Evolutionary conservation across 495 filamentous ascomycete species (phyloP).

Genomic region (Penicillium pancosmium): DNA sequence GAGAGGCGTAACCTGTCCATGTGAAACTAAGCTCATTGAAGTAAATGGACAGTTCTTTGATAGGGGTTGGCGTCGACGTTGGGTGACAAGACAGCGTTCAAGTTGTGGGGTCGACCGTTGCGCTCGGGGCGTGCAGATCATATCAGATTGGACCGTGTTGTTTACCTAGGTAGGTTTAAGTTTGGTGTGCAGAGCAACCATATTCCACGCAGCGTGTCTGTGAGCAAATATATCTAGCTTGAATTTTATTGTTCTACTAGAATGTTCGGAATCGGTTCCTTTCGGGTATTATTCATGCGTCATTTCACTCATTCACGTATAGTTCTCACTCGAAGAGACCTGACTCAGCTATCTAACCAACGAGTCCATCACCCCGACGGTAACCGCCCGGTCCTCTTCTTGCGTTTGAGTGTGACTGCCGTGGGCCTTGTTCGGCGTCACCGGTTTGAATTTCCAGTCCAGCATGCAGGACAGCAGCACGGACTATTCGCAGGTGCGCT

Average conservation of each 20-base stretch:
- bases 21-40: no score
- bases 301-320: conserved; percentile 11
- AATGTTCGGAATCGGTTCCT: neutral
- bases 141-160: no score
- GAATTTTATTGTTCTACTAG: conserved; percentile 1
- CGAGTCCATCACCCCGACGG: conserved; percentile 9
- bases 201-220: no score
- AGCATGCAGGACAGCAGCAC: conserved; percentile 71
- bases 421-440: conserved; percentile 10
- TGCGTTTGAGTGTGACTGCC: neutral
- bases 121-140: no score
- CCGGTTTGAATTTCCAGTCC: conserved; percentile 67
- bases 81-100: neutral
- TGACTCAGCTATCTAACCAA: neutral
- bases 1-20: no score
- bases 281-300: conserved; percentile 29
- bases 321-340: neutral
- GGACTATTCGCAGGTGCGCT: conserved; percentile 71
- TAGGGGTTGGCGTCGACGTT: no score
- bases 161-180: no score
- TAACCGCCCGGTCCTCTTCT: conserved; percentile 4
- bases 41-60: no score
- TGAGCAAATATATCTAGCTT: no score
- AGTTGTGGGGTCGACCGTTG: neutral
- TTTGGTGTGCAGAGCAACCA: no score